These are phyloP conservation scores for Pinus albicaulis DNA, from an alignment of 75 land plant genomes.

Conservation along the genomic window DNA sequence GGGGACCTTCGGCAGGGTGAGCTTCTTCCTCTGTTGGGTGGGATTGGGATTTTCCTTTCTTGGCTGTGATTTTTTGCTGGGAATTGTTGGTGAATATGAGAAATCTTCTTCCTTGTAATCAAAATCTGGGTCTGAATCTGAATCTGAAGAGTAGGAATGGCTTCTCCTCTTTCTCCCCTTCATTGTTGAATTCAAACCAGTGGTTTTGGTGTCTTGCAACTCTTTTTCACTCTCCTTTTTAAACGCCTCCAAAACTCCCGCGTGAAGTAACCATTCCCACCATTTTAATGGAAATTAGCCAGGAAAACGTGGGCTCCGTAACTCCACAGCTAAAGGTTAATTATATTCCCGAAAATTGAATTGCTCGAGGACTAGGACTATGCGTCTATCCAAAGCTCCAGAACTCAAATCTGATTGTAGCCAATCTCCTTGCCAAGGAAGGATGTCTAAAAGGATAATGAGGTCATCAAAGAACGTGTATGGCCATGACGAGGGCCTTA, in stretches of 20 bases:
- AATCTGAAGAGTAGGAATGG: background rate
- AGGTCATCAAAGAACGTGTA: no score
- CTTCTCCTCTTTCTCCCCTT: background rate
- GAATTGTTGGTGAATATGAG: background rate
- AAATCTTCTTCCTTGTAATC: background rate
- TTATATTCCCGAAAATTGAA: no score
- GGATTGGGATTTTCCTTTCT: background rate
- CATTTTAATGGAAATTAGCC: background rate
- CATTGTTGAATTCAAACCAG: background rate
- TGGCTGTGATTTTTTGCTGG: slow-evolving; percentile 1
- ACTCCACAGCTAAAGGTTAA: no score
- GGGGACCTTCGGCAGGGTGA: slow-evolving; percentile 1
- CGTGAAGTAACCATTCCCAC: background rate
- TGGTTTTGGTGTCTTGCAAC: background rate
- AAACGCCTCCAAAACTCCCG: background rate
- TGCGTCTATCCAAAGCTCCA: no score
- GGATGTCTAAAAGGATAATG: no score
- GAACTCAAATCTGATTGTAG: no score
- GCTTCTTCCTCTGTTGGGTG: background rate
- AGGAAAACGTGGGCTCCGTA: no score
- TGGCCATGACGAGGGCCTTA: no score
- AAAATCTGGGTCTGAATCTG: background rate
- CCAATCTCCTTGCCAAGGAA: no score
- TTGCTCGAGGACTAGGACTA: no score
- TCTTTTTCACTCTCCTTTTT: background rate